Conservation (phyloP, 108 stramenopile species). For the Skeletonema costatum region DNA sequence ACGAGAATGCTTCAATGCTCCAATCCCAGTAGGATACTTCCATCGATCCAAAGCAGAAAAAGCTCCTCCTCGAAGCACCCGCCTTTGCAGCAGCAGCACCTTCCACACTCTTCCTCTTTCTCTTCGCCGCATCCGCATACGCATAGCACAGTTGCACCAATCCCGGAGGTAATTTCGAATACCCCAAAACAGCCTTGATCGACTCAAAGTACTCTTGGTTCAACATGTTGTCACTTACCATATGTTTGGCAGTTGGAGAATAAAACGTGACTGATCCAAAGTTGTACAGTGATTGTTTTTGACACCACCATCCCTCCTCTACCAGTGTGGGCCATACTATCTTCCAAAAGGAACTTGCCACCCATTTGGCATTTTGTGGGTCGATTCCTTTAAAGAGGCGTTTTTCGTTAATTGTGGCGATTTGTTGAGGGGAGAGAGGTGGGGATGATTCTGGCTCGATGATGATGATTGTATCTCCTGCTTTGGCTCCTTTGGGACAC, state of each 20-base stretch:
- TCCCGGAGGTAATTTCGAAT: neutral
- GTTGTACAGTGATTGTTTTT: slow-evolving; percentile 4
- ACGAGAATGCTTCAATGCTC: neutral
- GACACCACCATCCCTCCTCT: slow-evolving; percentile 16
- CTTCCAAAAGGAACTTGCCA: slow-evolving; percentile 25
- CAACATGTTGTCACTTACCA: neutral
- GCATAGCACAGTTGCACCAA: slow-evolving; percentile 6
- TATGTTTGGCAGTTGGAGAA: neutral
- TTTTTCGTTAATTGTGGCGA: slow-evolving; percentile 21
- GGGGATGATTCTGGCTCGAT: slow-evolving; percentile 16
- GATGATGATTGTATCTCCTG: slow-evolving; percentile 26
- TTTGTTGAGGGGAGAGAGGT: slow-evolving; percentile 19
- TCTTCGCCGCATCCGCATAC: neutral
- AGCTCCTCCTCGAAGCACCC: neutral
- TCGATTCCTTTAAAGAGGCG: slow-evolving; percentile 11
- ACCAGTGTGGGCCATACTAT: slow-evolving; percentile 15
- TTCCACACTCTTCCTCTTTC: neutral
- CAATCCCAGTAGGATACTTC: neutral
- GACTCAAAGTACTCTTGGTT: slow-evolving; percentile 12
- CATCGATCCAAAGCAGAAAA: neutral
- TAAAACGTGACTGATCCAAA: slow-evolving; percentile 29
- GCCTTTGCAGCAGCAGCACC: neutral
- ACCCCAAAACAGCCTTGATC: slow-evolving; percentile 7
- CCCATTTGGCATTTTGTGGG: neutral
- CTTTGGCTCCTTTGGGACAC: slow-evolving; percentile 27